These are phyloP conservation scores for Podaxis rugospora DNA, from an alignment of 768 basidiomycete species.

Conservation along the genomic window DNA sequence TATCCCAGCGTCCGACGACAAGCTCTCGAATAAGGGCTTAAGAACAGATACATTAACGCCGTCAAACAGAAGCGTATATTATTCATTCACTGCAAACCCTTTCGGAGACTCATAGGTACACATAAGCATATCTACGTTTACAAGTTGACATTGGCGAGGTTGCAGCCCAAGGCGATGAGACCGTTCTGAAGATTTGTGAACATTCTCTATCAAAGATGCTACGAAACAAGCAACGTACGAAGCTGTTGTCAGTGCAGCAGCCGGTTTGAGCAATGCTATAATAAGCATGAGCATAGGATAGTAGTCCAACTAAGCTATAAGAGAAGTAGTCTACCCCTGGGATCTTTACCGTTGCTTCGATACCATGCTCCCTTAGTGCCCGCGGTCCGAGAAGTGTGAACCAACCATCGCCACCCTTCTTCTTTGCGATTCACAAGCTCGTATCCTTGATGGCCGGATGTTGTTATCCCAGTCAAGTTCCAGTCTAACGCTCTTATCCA, in stretches of 20 bases:
- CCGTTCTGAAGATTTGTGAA: neutral
- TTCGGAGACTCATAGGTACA: too few relatives aligned
- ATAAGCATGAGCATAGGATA: neutral
- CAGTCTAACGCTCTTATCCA: neutral
- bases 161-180: conserved; percentile 4
- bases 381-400: neutral
- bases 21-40: too few relatives aligned
- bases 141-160: neutral
- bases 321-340: too few relatives aligned
- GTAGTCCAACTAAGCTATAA: neutral
- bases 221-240: neutral
- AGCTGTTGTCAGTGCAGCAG: conserved; percentile 8
- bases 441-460: neutral
- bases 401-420: neutral
- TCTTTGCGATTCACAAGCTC: neutral
- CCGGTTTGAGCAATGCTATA: conserved; percentile 3
- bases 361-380: too few relatives aligned
- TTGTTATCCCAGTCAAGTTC: neutral
- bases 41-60: too few relatives aligned
- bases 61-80: too few relatives aligned
- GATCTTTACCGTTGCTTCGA: too few relatives aligned
- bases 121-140: neutral
- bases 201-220: neutral
- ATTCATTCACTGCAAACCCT: too few relatives aligned
- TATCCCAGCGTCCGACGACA: too few relatives aligned